These are phyloP conservation scores for Diversispora eburnea DNA, from an alignment of 192 early-diverging fungal genomes.

Conservation along the genomic window DNA sequence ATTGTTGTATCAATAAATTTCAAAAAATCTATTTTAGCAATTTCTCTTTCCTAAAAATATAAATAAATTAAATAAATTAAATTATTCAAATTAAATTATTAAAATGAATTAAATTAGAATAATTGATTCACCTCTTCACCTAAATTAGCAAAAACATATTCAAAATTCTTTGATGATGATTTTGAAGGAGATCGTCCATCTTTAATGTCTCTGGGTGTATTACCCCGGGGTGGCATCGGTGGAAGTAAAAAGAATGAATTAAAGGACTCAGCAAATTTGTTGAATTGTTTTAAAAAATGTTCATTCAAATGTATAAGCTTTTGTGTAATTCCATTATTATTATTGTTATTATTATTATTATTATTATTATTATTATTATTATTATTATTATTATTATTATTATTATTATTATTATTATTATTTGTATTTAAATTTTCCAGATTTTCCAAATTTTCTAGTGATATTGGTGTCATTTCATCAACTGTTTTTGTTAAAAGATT, in stretches of 20 bases:
- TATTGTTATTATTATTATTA: background rate
- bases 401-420: background rate
- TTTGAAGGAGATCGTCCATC: background rate
- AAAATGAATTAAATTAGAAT: background rate
- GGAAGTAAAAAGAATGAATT: conserved; percentile 40
- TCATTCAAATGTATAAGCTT: conserved; percentile 39
- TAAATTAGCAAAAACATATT: conserved; percentile 1
- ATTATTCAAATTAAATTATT: background rate
- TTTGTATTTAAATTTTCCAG: background rate
- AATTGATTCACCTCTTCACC: background rate
- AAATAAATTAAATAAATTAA: background rate
- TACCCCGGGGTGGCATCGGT: background rate
- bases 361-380: background rate
- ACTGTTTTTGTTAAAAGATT: conserved; percentile 18
- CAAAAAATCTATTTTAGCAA: conserved; percentile 35
- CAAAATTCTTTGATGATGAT: background rate
- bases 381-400: too few species aligned
- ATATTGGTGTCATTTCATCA: conserved; percentile 4
- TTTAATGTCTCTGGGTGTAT: background rate
- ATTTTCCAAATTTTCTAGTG: background rate
- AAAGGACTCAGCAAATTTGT: conserved; percentile 48
- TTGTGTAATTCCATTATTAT: background rate
- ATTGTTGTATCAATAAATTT: conserved; percentile 37
- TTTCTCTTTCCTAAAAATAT: conserved; percentile 29
- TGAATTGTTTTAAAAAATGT: conserved; percentile 42